Evolutionary conservation across 495 filamentous ascomycete species (phyloP), one percentile per base, ranked within the genome.

Genomic region (Hypoxylon intermedium): DNA sequence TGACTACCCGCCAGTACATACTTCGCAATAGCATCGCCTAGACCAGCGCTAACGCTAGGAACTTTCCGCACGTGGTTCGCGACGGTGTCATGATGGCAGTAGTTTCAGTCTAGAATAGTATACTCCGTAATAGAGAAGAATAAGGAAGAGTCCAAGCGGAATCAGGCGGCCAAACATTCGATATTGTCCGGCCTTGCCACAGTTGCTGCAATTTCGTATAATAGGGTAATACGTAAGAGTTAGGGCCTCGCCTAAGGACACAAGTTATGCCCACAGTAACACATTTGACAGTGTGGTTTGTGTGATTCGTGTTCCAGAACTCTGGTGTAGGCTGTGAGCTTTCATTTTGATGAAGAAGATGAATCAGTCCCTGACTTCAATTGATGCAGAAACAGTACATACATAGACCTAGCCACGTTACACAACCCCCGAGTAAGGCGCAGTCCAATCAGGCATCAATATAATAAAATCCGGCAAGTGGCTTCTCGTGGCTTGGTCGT

Each of bases 1-100:
- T 40, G 16, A n/a, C n/a, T 49, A 42, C 12, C 34, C 28, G 49
- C 43, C 37, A 38, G 44, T 31, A 12, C 37, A 49, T 31, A 12
- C 37, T 53, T 58, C 42, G 24, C 37, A 58, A 54, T 64, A 54
- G 55, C 38, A 45, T 56, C 55, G 47, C 42, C 20, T 46, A 40
- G 49, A 36, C 24, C 26, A 34, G 31, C 55, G 45, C 50, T 65
- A 65, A 49, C 38, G 41, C 50, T 60, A 46, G 51, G 55, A 60
- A 33, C 24, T 56, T 51, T 56, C 40, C 51, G 30, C 54, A 63
- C 59, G 44, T 59, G 50, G 44, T 26, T 26, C 44, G 30, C 42
- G 30, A 34, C 42, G 42, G 9, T 26, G 49, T 64, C 13, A 40
- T 49, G 23, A 31, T 52, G 20, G 38, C 31, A 49, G 36, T 30